Evolutionary conservation across 2,329 filamentous ascomycete species (phyloP).

Genomic region (Graphiopsis chlorocephala): DNA sequence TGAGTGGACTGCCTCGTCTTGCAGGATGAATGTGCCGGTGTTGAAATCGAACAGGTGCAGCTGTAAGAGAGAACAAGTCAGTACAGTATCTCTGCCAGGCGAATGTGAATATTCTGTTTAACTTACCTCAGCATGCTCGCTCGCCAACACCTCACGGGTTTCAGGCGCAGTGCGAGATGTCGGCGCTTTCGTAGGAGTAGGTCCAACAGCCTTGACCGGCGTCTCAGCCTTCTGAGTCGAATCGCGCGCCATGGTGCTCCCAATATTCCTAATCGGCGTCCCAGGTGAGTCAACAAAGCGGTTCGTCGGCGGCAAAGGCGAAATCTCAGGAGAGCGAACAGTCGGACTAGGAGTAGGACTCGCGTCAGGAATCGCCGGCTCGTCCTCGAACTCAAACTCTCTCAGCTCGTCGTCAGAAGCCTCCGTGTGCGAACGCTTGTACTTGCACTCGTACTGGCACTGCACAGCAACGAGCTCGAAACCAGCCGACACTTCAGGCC

Average conservation of each 20-base stretch:
- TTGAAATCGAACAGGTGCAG: slow-evolving; percentile 90
- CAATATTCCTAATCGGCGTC: slow-evolving; percentile 18
- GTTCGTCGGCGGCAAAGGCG: neutral
- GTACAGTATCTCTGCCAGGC: neutral
- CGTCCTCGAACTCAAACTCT: slow-evolving; percentile 74
- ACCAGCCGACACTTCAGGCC: slow-evolving; percentile 67
- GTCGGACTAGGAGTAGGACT: slow-evolving; percentile 55
- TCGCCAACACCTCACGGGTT: slow-evolving; percentile 68
- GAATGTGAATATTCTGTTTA: neutral
- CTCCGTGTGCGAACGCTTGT: slow-evolving; percentile 72
- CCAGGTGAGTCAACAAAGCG: slow-evolving; percentile 6
- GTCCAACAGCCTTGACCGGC: slow-evolving; percentile 37
- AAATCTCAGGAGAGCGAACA: slow-evolving; percentile 34
- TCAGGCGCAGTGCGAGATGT: slow-evolving; percentile 62
- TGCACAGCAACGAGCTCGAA: slow-evolving; percentile 82
- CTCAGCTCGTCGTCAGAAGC: slow-evolving; percentile 78
- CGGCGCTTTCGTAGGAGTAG: slow-evolving; percentile 57
- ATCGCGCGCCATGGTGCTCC: slow-evolving; percentile 30
- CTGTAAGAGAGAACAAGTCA: neutral
- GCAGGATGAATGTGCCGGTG: slow-evolving; percentile 77
- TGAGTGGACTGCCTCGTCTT: slow-evolving; percentile 72
- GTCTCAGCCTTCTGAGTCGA: slow-evolving; percentile 28
- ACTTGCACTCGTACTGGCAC: slow-evolving; percentile 98
- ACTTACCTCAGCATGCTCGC: slow-evolving; percentile 66
- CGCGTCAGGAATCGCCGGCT: slow-evolving; percentile 59